Conservation (phyloP, 2,329 filamentous ascomycete species). For the Juglanconis oblonga region DNA sequence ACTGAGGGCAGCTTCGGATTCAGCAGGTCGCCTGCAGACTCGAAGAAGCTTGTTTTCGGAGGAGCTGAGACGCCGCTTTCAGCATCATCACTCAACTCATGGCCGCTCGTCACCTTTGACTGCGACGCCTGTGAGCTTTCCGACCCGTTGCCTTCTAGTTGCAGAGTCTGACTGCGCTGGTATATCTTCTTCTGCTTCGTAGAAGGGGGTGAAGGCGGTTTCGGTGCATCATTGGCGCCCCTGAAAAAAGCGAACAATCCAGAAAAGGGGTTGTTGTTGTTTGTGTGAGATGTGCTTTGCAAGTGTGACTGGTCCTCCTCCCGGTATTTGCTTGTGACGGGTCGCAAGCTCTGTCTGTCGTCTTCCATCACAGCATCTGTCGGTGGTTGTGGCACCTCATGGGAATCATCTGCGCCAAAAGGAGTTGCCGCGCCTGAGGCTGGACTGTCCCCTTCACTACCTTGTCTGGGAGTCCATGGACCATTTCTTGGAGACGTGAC, state of each 20-base stretch:
- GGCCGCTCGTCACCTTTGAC: constrained; percentile 47
- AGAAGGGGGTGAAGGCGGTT: constrained; percentile 46
- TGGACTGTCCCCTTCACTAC: constrained; percentile 18
- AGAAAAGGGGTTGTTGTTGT: constrained; percentile 51
- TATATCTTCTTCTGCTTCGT: constrained; percentile 68
- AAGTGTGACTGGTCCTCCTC: constrained; percentile 24
- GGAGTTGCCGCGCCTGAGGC: constrained; percentile 33
- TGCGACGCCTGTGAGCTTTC: constrained; percentile 30
- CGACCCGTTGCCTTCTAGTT: constrained; percentile 36
- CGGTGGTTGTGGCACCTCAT: constrained; percentile 68
- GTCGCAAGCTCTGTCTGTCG: constrained; percentile 55
- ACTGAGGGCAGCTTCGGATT: constrained; percentile 82
- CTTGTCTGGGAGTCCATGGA: constrained; percentile 39
- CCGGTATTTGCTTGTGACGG: constrained; percentile 35
- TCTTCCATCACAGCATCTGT: constrained; percentile 66
- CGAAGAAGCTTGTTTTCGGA: constrained; percentile 88
- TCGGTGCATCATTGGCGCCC: constrained; percentile 52
- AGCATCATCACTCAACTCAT: constrained; percentile 43
- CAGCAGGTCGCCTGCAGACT: constrained; percentile 88
- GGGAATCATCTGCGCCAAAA: constrained; percentile 34
- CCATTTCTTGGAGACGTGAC: constrained; percentile 44
- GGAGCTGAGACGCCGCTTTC: constrained; percentile 60
- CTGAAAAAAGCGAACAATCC: constrained; percentile 71
- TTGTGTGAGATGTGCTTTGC: constrained; percentile 31
- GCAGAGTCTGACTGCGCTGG: constrained; percentile 73